Conservation (phyloP, 1,139 yeast genomes). For the Debaryomyces udenii region DNA sequence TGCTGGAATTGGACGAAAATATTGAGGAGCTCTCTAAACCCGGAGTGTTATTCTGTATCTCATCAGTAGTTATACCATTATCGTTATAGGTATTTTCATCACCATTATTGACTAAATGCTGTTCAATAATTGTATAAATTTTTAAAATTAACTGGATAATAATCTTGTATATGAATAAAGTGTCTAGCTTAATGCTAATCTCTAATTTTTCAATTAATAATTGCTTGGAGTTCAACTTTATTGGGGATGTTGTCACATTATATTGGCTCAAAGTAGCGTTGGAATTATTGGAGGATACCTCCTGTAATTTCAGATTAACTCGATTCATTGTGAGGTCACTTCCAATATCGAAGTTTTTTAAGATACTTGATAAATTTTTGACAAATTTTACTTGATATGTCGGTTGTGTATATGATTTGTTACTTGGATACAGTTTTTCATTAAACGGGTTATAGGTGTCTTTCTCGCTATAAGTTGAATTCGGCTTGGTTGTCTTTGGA, state of each 20-base stretch:
- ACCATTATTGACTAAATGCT: constrained; percentile 16
- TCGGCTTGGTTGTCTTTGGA: not conserved
- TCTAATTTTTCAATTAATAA: constrained; percentile 49
- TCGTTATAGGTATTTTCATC: constrained; percentile 5
- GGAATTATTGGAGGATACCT: constrained; percentile 11
- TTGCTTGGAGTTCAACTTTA: constrained; percentile 45
- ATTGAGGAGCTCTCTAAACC: constrained; percentile 14
- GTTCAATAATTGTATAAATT: constrained; percentile 30
- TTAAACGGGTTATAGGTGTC: constrained; percentile 16
- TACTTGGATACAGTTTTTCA: constrained; percentile 15
- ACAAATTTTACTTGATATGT: constrained; percentile 40
- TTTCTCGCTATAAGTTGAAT: not conserved
- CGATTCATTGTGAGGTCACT: constrained; percentile 8
- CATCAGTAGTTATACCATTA: constrained; percentile 13
- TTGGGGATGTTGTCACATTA: constrained; percentile 34
- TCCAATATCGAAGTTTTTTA: constrained; percentile 50
- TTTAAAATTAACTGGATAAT: constrained; percentile 35
- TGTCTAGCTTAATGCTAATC: constrained; percentile 46
- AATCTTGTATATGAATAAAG: constrained; percentile 43
- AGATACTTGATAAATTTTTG: constrained; percentile 34
- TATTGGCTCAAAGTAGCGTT: constrained; percentile 19
- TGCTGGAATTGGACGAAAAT: constrained; percentile 35
- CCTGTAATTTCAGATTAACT: constrained; percentile 7
- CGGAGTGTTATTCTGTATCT: constrained; percentile 8
- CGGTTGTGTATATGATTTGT: constrained; percentile 21